A percentile compares a stretch with the other conserved stretches of the same genome.
phyloP scores from a whole-genome alignment of 305 asterid genomes.

The Plantago lanceolata region DNA sequence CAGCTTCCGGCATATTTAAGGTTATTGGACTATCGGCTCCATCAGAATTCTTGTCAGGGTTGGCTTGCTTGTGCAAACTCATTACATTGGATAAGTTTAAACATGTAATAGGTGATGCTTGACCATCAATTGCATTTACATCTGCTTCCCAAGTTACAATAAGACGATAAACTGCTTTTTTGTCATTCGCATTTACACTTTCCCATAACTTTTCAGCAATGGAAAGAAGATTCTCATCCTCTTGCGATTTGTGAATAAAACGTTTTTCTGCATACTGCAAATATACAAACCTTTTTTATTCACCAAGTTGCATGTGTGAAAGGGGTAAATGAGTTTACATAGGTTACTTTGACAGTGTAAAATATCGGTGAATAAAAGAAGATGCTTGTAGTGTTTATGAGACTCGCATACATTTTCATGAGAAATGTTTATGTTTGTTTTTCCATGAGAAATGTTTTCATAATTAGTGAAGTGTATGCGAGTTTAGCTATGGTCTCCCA shows the following conservation, averaged over 20 bases:
- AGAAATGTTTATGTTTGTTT: too few species aligned
- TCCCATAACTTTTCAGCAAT: constrained; percentile 81
- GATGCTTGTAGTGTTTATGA: too few species aligned
- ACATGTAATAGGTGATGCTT: constrained; percentile 38
- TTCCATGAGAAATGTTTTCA: too few species aligned
- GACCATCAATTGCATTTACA: constrained; percentile 63
- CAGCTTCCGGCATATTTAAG: constrained; percentile 26
- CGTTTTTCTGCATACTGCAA: constrained; percentile 80
- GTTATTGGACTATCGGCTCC: constrained; percentile 40
- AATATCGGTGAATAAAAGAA: too few species aligned
- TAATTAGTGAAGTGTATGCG: too few species aligned
- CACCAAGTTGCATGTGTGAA: too few species aligned
- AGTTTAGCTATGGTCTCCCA: too few species aligned
- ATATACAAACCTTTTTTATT: neutral
- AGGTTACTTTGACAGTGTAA: too few species aligned
- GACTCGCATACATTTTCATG: too few species aligned
- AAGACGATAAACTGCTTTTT: constrained; percentile 74
- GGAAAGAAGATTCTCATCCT: constrained; percentile 39
- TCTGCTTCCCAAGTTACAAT: constrained; percentile 60
- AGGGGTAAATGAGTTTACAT: too few species aligned
- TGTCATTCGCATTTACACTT: constrained; percentile 68
- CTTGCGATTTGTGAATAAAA: constrained; percentile 51
- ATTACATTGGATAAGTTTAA: constrained; percentile 36
- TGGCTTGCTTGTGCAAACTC: constrained; percentile 24
- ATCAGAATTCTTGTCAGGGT: constrained; percentile 31